Base-by-base conservation (phyloP, 163 green algal species). In the Prototheca stagnorum region DNA sequence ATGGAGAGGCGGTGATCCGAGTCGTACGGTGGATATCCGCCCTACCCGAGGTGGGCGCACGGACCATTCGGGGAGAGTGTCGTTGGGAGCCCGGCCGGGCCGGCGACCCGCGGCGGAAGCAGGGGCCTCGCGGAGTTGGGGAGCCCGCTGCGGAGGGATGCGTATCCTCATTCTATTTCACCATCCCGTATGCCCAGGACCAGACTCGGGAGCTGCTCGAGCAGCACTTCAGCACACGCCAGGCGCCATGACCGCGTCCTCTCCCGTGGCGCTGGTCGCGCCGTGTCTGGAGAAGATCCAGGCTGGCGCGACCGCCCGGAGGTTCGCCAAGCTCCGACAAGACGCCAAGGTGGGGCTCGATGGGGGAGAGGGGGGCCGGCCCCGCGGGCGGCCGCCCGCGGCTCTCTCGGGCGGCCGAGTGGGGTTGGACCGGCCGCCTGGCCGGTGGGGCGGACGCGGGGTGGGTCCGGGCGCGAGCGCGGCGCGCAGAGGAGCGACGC, bases 211-310 rank as follows among this genome's bases (percentile, higher is more conserved):
- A 35, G 1, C 34, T 34, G 28, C 28, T 65, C 29, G 44, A 62
- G 24, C 46, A 52, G 29, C 50, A 61, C 29, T 65, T 60, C 28
- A 12, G 31, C 31, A 37, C 28, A 6, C 2, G 25, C 7, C 31
- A 7, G 16, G 48, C 35, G 42, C 23, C 45, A 50, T 49, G 44
- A 44, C 27, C 1, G 28, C 42, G 22, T 45, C 31, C 11, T 61
- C 43, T 34, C 51, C 67, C 1, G 45, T 59, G 0, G 45, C 36
- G 39, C 46, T 84, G 5, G 27, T 81, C 12, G 47, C 48, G 14
- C 61, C 65, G 8, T 72, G 55, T 24, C 61, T 84, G 1, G 61
- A 77, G 22, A 73, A 68, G 29, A 71, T 83, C 20, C 47, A 49
- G 21, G 54, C 70, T 16, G 41, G 43, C 8, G 57, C 67, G 26